Conservation (phyloP, 495 filamentous ascomycete genomes). For the Cercophora newfieldiana region DNA sequence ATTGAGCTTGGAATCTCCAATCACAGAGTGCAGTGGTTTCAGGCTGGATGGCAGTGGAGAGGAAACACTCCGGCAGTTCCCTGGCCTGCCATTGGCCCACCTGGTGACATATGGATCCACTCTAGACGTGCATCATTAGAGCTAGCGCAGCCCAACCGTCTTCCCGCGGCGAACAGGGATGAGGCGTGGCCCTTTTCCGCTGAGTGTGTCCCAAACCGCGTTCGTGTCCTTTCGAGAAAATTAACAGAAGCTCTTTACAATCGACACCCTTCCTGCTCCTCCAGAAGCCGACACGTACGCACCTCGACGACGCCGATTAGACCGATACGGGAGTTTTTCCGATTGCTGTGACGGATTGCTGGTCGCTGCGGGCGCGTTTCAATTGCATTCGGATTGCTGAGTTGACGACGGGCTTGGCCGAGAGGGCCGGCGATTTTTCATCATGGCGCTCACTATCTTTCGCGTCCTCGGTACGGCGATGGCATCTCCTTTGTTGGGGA, state of each 20-base stretch:
- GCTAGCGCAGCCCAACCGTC: neutral
- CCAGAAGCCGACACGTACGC: constrained; percentile 4
- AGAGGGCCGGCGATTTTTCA: neutral
- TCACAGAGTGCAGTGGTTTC: constrained; percentile 12
- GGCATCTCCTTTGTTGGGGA: neutral
- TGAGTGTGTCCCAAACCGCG: constrained; percentile 30
- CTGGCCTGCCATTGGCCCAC: constrained; percentile 20
- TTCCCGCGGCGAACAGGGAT: constrained; percentile 22
- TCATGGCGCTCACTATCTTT: constrained; percentile 76
- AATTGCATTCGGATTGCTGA: neutral
- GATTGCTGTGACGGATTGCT: neutral
- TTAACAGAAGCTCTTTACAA: constrained; percentile 1
- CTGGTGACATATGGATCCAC: neutral
- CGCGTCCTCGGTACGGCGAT: constrained; percentile 68
- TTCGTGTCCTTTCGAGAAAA: constrained; percentile 41
- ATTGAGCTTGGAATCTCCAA: neutral
- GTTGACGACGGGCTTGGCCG: neutral
- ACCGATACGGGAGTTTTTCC: neutral
- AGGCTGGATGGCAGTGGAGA: constrained; percentile 14
- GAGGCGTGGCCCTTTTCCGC: constrained; percentile 3
- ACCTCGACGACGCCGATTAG: neutral
- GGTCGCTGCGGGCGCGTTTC: neutral
- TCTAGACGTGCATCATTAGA: constrained; percentile 21
- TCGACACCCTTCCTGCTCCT: constrained; percentile 6
- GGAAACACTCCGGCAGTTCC: constrained; percentile 9